Evolutionary conservation across 768 basidiomycete species (phyloP), one percentile per base, ranked within the genome.

Genomic region (Russula griseocarnosa): DNA sequence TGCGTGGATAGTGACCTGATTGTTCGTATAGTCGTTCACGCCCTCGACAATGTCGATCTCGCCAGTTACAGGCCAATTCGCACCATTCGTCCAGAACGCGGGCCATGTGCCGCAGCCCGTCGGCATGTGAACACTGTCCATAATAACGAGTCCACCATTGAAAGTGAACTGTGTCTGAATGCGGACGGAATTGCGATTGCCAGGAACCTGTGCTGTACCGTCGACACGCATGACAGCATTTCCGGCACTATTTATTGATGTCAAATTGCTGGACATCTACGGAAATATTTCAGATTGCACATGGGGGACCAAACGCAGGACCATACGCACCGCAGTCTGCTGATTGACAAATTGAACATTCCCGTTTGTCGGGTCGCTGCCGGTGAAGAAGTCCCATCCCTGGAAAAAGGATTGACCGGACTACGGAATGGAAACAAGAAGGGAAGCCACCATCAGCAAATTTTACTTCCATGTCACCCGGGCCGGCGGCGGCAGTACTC

Each of bases 91-190:
- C 76, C 76, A 76, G 67, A 76, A 76, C 13, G 76, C 76, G 46
- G 90, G 91, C 92, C 92, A 94, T 28, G 86, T 86, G 42, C 86
- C 93, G 74, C 93, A 95, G 16, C 93, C 94, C 0, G 86, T 86
- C 9, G 93, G 93, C 87, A 94, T 92, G 73, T 96, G 93, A 28
- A 85, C 79, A 28, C 91, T 83, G 74, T 95, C 92, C 80, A 94
- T 81, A 52, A 94, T 78, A 66, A 94, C 79, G 40, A 97, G 78
- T 42, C 82, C 86, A 9, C 84, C 83, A 38, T 82, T 88, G 70
- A 83, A 88, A 3, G 76, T 74, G 57, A 77, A 73, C 32, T 84
- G 72, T 0, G 87, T 85, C 54, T 84, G 85, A 68, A 98, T 88
- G 66, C 94, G 86, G 44, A 96, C 81, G 67, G 88, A 87, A 73